Evolutionary conservation across 345 rosid genomes (phyloP), one percentile per base, ranked within the genome.

Genomic region (Corchorus olitorius): DNA sequence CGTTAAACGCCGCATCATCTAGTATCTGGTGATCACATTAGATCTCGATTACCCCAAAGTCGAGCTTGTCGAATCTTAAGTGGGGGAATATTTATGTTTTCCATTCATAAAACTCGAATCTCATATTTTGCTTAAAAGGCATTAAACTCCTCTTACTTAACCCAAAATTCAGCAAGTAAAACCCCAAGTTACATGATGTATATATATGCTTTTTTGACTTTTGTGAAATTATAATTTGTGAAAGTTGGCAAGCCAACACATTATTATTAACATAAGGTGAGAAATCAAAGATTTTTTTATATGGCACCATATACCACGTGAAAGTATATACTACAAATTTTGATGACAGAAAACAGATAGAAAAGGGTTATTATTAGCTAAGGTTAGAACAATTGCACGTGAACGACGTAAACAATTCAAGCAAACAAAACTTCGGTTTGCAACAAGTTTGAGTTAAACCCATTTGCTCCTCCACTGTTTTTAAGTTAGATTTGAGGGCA

Each of bases 311-410:
- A 39, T 43, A 48, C 56, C 73, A 70, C 64, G 77, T 62, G 77
- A 74, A 27, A 62, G 1, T 49, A 45, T 54, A 27, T 27, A 27
- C 27, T 27, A 4, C 69, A 74, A 63, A 49, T 43, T 60, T 58
- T 15, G 19, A 59, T 19, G 53, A 59, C 39, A 16, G n/a, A 50
- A 33, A 37, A 58, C 50, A 72, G 16, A 8, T 16, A 33, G 35
- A 0, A 5, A 37, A 14, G 39, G 68, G 10, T 27, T 27, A 27
- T 27, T 27, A 27, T 33, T 8, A 35, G 0, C 69, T 65, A 10
- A 39, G 19, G 16, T 13, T 13, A 78, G 71, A 76, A 76, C 80
- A 75, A 76, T 74, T 76, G 76, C 77, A 83, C 87, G 87, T 81
- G 87, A 84, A 74, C 75, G 49, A 78, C 65, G 50, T 64, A 52